Evolutionary conservation across 2,329 filamentous ascomycete species (phyloP).

Genomic region (Aspergillus proliferans): DNA sequence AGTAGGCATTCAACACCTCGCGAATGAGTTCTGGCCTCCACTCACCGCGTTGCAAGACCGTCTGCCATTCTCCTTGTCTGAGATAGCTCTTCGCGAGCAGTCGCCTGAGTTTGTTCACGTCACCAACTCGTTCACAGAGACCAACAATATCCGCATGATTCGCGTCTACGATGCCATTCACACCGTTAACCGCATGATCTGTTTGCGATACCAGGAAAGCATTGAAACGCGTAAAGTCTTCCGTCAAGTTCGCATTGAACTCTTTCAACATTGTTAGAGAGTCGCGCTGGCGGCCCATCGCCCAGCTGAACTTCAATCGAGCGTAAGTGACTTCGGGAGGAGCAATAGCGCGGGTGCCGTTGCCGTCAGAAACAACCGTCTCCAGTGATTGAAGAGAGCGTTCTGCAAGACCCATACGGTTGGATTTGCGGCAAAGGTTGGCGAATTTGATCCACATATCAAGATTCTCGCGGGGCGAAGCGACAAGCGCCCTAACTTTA

Average conservation of each 20-base stretch:
- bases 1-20: conserved; percentile 86
- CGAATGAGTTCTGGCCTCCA: conserved; percentile 83
- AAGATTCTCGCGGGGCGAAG: conserved; percentile 85
- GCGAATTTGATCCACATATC: conserved; percentile 99
- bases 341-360: conserved; percentile 35
- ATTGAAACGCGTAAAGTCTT: conserved; percentile 50
- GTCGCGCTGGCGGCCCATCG: conserved; percentile 62
- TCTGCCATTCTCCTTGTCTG: conserved; percentile 94
- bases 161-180: conserved; percentile 43
- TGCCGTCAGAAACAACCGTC: conserved; percentile 52
- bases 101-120: conserved; percentile 54
- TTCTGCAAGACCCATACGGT: conserved; percentile 88
- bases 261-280: conserved; percentile 56
- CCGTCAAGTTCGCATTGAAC: conserved; percentile 55
- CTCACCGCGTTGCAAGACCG: conserved; percentile 73
- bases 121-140: conserved; percentile 37
- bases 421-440: conserved; percentile 94
- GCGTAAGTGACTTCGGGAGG: conserved; percentile 84
- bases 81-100: conserved; percentile 93
- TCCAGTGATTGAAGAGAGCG: conserved; percentile 91
- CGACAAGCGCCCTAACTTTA: conserved; percentile 85
- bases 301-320: conserved; percentile 96
- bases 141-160: conserved; percentile 33
- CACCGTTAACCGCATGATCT: conserved; percentile 41
- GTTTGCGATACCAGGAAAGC: conserved; percentile 29